Conservation (phyloP, 148 eudicot species). For the Persicaria tinctoria region DNA sequence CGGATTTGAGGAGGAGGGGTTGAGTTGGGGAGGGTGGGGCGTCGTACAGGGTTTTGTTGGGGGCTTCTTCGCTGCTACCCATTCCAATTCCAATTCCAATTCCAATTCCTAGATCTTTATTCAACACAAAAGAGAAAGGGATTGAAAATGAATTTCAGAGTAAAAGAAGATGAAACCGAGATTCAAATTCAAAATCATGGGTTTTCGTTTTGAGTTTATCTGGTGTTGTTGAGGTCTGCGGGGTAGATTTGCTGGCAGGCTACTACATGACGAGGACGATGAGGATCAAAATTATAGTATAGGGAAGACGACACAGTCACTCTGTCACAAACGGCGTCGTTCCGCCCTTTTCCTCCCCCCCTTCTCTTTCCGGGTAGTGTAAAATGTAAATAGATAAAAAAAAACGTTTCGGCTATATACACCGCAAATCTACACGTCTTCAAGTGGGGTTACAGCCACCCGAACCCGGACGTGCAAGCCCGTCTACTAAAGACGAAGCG, state of each 20-base stretch:
- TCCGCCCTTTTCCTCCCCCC: too few species aligned
- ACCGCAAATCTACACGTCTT: too few species aligned
- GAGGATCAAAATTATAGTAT: neutral
- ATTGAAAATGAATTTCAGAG: neutral
- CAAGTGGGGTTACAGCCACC: too few species aligned
- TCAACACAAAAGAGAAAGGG: neutral
- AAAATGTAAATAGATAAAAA: too few species aligned
- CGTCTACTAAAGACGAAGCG: too few species aligned
- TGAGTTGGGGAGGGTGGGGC: conserved; percentile 39
- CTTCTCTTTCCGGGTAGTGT: too few species aligned
- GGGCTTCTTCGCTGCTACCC: conserved; percentile 47
- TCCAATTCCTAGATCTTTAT: neutral
- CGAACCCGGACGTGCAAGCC: too few species aligned
- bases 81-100: conserved; percentile 22
- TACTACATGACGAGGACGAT: conserved; percentile 8
- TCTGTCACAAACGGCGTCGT: neutral
- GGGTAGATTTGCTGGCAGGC: neutral
- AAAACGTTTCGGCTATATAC: too few species aligned
- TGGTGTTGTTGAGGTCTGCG: neutral
- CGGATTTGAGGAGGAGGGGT: conserved; percentile 62
- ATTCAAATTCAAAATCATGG: neutral
- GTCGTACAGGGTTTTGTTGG: conserved; percentile 30
- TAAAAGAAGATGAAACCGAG: neutral
- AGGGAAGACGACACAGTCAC: neutral
- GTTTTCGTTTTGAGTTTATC: neutral